Percentiles rank a stretch among this genome's conserved stretches.
phyloP scores from a whole-genome alignment of 2,329 filamentous ascomycete genomes.

The Phaeosphaeriaceae sp. region DNA sequence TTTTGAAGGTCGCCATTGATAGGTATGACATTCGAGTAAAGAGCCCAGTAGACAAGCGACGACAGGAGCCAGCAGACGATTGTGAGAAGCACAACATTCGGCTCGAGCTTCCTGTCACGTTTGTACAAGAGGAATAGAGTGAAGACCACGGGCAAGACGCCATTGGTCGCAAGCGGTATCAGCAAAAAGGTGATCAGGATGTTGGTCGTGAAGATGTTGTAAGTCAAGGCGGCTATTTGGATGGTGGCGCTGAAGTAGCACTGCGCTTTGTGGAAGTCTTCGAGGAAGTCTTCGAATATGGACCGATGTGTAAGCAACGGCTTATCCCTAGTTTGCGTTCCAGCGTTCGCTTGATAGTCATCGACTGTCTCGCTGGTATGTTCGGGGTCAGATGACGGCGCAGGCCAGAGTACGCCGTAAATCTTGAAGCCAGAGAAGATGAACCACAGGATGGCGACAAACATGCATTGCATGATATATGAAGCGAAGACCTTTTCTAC shows the following conservation, averaged over 20 bases:
- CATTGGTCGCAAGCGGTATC: slow-evolving; percentile 28
- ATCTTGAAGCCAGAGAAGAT: slow-evolving; percentile 4
- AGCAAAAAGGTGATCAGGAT: slow-evolving; percentile 31
- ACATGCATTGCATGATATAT: slow-evolving; percentile 31
- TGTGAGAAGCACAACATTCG: slow-evolving; percentile 20
- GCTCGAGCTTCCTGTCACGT: slow-evolving; percentile 5
- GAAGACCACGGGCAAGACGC: slow-evolving; percentile 26
- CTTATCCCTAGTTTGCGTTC: background rate
- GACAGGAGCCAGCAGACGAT: slow-evolving; percentile 21
- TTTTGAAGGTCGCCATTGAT: slow-evolving; percentile 20
- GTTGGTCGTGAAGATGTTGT: slow-evolving; percentile 24
- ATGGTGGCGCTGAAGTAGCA: slow-evolving; percentile 35
- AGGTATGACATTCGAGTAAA: slow-evolving; percentile 22
- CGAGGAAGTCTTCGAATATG: slow-evolving; percentile 16
- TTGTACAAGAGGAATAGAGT: slow-evolving; percentile 19
- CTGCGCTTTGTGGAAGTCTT: slow-evolving; percentile 34
- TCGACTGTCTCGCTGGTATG: background rate
- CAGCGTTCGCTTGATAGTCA: background rate
- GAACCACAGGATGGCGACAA: slow-evolving; percentile 24
- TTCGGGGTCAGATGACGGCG: slow-evolving; percentile 5
- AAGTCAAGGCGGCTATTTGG: slow-evolving; percentile 31
- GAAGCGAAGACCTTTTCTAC: slow-evolving; percentile 25
- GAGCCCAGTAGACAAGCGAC: slow-evolving; percentile 27
- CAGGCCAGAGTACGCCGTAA: background rate
- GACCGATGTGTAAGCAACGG: slow-evolving; percentile 4